A percentile compares a stretch with the other conserved stretches of the same genome.
These are phyloP conservation scores for Amanita inopinata DNA, from an alignment of 768 basidiomycete species.

Conservation along the genomic window DNA sequence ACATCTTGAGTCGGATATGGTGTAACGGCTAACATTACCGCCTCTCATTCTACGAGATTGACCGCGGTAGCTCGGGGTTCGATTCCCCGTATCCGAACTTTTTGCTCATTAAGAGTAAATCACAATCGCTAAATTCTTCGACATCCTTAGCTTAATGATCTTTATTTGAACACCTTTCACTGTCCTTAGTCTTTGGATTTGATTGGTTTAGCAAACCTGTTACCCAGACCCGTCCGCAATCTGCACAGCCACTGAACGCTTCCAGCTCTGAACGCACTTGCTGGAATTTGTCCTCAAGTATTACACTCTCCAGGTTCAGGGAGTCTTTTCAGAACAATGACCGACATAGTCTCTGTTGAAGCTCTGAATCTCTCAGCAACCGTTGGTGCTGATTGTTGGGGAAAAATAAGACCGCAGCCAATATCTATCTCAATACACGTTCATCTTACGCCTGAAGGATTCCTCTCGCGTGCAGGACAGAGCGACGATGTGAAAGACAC, in stretches of 20 bases:
- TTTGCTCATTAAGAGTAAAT: neutral
- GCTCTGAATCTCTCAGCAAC: slow-evolving; percentile 29
- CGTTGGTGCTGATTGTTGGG: slow-evolving; percentile 46
- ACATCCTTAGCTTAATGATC: neutral
- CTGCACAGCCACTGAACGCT: too few species aligned
- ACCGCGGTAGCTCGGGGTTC: slow-evolving; percentile 32
- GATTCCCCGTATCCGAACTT: slow-evolving; percentile 25
- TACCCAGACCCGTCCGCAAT: too few species aligned
- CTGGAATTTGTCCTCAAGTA: too few species aligned
- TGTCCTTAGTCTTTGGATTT: too few species aligned
- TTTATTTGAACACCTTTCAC: neutral
- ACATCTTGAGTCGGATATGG: slow-evolving; percentile 39
- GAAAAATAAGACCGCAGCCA: slow-evolving; percentile 36
- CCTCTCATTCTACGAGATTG: slow-evolving; percentile 31
- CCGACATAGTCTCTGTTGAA: slow-evolving; percentile 38
- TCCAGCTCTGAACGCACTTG: too few species aligned
- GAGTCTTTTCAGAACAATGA: too few species aligned
- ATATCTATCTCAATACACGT: slow-evolving; percentile 41
- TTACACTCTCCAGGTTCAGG: too few species aligned
- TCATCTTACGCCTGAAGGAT: slow-evolving; percentile 26
- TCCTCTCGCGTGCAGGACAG: slow-evolving; percentile 33
- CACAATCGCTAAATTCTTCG: neutral
- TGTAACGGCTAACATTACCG: slow-evolving; percentile 63
- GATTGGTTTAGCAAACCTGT: too few species aligned
- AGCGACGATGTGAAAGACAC: slow-evolving; percentile 47